These are phyloP conservation scores for Proliferodiscus dingleyae DNA, from an alignment of 2,329 filamentous ascomycete species.

Conservation along the genomic window DNA sequence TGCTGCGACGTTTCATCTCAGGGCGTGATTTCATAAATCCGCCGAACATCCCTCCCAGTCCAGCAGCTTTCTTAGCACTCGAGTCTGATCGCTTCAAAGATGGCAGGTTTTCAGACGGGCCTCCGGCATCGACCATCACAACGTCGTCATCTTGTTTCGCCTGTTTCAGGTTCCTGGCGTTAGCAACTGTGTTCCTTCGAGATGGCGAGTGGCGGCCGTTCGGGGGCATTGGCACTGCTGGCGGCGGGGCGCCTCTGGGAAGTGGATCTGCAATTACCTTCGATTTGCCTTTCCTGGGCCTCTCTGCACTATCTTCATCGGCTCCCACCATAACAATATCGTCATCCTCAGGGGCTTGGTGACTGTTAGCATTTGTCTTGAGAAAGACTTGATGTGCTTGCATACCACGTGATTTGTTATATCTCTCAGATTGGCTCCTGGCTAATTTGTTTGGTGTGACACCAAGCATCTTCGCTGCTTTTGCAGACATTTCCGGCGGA, in stretches of 20 bases:
- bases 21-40: slow-evolving; percentile 44
- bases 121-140: slow-evolving; percentile 50
- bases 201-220: slow-evolving; percentile 25
- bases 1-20: slow-evolving; percentile 46
- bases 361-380: slow-evolving; percentile 15
- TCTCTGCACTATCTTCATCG: slow-evolving; percentile 46
- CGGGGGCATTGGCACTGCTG: slow-evolving; percentile 30
- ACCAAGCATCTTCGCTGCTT: slow-evolving; percentile 75
- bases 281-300: slow-evolving; percentile 36
- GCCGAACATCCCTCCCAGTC: slow-evolving; percentile 57
- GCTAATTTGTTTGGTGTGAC: slow-evolving; percentile 44
- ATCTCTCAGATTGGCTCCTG: slow-evolving; percentile 42
- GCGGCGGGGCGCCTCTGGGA: slow-evolving; percentile 19
- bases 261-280: slow-evolving; percentile 36
- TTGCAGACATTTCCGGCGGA: slow-evolving; percentile 58
- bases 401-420: slow-evolving; percentile 42
- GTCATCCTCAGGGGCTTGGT: slow-evolving; percentile 36
- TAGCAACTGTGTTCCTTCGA: slow-evolving; percentile 32
- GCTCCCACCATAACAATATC: slow-evolving; percentile 44
- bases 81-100: slow-evolving; percentile 55
- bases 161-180: slow-evolving; percentile 51
- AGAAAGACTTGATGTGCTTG: slow-evolving; percentile 5
- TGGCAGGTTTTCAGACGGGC: slow-evolving; percentile 36
- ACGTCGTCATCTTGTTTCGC: slow-evolving; percentile 60
- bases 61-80: slow-evolving; percentile 55